Evolutionary conservation across 176 grass and related monocot genomes (phyloP).

Genomic region (Elymus sibiricus): DNA sequence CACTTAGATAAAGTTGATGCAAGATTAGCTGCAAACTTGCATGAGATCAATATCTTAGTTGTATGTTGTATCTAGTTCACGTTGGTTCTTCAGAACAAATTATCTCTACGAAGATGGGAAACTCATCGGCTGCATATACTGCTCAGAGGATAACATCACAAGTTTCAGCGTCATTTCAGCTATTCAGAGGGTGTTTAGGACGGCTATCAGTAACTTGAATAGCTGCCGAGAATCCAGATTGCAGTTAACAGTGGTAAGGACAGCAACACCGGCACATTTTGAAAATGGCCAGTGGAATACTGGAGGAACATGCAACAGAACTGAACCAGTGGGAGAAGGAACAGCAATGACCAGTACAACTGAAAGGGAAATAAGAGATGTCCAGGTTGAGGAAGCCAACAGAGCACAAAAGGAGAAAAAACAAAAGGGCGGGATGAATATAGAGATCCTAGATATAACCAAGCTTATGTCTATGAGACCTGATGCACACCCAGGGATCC

Average conservation of each 20-base stretch:
- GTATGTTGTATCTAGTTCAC: constrained; percentile 59
- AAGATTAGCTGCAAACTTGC: constrained; percentile 45
- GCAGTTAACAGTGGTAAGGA: constrained; percentile 56
- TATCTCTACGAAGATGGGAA: constrained; percentile 57
- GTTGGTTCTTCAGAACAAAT: constrained; percentile 60
- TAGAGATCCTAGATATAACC: constrained; percentile 48
- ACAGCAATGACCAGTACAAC: constrained; percentile 27
- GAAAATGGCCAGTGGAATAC: constrained; percentile 73
- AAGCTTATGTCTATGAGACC: constrained; percentile 51
- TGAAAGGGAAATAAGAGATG: constrained; percentile 60
- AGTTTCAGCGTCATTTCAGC: constrained; percentile 41
- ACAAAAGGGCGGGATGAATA: constrained; percentile 6
- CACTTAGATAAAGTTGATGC: constrained; percentile 69
- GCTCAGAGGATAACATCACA: constrained; percentile 52
- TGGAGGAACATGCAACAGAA: constrained; percentile 75
- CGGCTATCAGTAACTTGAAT: constrained; percentile 39
- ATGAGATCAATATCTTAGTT: constrained; percentile 49
- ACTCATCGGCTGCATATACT: constrained; percentile 61
- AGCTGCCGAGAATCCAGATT: constrained; percentile 31
- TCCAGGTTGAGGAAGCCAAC: constrained; percentile 48
- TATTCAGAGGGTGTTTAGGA: constrained; percentile 42
- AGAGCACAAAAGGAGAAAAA: constrained; percentile 24
- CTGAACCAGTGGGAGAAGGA: constrained; percentile 25
- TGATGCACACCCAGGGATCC: constrained; percentile 48
- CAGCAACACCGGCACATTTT: constrained; percentile 60